phyloP scores from a whole-genome alignment of 495 filamentous ascomycete species.

The Aspergillus conjunctus region DNA sequence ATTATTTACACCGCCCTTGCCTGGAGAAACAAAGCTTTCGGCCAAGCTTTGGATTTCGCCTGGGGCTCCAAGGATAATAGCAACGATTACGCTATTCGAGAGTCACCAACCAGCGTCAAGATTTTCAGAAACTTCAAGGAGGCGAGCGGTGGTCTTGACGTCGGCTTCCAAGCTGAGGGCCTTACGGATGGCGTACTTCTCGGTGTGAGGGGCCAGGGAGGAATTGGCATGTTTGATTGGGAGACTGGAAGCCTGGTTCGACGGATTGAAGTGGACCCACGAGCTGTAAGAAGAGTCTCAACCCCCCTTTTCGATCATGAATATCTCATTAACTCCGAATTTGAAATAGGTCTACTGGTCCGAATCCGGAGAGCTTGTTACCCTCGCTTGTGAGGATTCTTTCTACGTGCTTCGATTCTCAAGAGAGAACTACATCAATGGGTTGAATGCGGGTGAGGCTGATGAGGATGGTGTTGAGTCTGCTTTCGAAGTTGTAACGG shows the following conservation, averaged over 20 bases:
- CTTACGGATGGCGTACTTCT: constrained; percentile 88
- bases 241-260: constrained; percentile 83
- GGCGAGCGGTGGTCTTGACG: constrained; percentile 82
- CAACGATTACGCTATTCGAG: constrained; percentile 96
- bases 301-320: background rate
- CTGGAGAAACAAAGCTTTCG: constrained; percentile 97
- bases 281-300: constrained; percentile 51
- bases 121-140: constrained; percentile 98
- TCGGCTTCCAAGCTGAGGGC: constrained; percentile 94
- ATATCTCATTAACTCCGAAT: constrained; percentile 8
- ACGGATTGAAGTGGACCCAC: constrained; percentile 94
- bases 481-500: constrained; percentile 94
- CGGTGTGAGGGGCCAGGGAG: constrained; percentile 91
- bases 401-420: constrained; percentile 94
- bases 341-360: constrained; percentile 86
- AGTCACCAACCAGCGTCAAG: constrained; percentile 90
- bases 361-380: constrained; percentile 89
- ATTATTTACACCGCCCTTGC: constrained; percentile 98
- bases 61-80: constrained; percentile 98
- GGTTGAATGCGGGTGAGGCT: constrained; percentile 74
- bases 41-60: constrained; percentile 90
- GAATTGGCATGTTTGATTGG: constrained; percentile 97
- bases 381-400: constrained; percentile 90
- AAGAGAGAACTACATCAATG: constrained; percentile 80
- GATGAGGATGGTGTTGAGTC: constrained; percentile 97